Conservation (phyloP, 352 stramenopile species). For the Aphanomyces astaci region DNA sequence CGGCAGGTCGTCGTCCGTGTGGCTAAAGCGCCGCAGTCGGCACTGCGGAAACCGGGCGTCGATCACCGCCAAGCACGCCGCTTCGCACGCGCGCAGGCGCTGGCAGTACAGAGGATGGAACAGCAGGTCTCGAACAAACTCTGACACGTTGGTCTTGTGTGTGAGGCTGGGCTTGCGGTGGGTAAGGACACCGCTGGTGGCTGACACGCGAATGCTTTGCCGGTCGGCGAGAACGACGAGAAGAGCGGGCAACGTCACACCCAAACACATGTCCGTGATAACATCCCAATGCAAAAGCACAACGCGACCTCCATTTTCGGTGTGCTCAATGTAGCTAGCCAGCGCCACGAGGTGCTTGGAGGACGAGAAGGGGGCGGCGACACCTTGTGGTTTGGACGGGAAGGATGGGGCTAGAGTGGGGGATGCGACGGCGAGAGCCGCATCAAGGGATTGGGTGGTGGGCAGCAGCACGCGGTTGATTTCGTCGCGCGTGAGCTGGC, state of each 20-base stretch:
- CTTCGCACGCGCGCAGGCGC: constrained; percentile 29
- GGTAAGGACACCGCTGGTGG: constrained; percentile 25
- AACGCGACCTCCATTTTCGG: constrained; percentile 39
- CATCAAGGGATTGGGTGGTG: constrained; percentile 1
- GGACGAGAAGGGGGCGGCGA: neutral
- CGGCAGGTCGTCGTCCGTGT: constrained; percentile 38
- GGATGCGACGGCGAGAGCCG: neutral
- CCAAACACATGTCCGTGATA: constrained; percentile 26
- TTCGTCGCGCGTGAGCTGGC: constrained; percentile 8
- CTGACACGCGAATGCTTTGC: constrained; percentile 30
- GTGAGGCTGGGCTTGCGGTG: constrained; percentile 24
- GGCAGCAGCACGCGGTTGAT: constrained; percentile 5
- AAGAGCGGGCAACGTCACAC: constrained; percentile 48
- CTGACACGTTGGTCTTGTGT: constrained; percentile 43
- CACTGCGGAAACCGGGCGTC: constrained; percentile 68
- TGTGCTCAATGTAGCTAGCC: constrained; percentile 45
- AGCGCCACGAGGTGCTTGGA: constrained; percentile 26
- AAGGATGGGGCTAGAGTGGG: neutral
- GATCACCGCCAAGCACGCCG: constrained; percentile 43
- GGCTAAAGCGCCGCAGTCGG: constrained; percentile 50
- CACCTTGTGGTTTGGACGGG: too few species aligned
- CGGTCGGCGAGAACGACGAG: constrained; percentile 47
- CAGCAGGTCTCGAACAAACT: constrained; percentile 67
- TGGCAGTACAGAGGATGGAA: constrained; percentile 68
- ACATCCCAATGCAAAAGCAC: constrained; percentile 60